A percentile compares a stretch with the other conserved stretches of the same genome.
phyloP scores from a whole-genome alignment of 208 protist species.

The Crithidia thermophila region DNA sequence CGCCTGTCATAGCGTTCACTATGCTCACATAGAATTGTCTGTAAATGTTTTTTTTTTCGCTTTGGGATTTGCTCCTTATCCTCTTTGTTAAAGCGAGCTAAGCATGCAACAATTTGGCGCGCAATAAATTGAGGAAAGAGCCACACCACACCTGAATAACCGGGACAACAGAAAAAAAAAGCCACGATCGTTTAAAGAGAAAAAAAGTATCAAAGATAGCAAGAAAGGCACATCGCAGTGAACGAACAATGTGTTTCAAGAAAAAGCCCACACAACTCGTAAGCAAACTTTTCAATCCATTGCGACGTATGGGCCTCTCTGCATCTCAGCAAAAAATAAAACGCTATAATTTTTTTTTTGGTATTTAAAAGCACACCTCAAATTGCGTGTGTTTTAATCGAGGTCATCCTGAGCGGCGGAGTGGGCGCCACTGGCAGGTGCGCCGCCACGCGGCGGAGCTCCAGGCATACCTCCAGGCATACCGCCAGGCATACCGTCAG shows the following conservation, averaged over 20 bases:
- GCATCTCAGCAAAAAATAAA: too few species aligned
- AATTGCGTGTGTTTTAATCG: conserved; percentile 17
- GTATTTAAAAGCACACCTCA: too few species aligned
- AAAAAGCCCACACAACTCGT: too few species aligned
- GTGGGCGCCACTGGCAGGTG: neutral
- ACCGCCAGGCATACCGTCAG: conserved; percentile 36
- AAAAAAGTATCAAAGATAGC: neutral
- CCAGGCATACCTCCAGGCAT: conserved; percentile 19
- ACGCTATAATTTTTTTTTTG: too few species aligned
- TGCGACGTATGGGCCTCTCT: too few species aligned
- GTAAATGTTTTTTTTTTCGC: neutral
- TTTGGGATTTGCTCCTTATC: too few species aligned
- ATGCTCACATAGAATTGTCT: too few species aligned
- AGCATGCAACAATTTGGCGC: neutral
- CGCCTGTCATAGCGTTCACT: too few species aligned
- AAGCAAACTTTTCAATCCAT: too few species aligned
- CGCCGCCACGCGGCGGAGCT: conserved; percentile 21
- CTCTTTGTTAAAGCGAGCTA: too few species aligned
- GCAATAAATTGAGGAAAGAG: neutral
- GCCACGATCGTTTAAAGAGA: neutral
- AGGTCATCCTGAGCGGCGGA: conserved; percentile 18
- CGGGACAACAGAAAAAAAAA: neutral
- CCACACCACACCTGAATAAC: neutral
- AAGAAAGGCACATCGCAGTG: neutral
- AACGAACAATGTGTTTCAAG: too few species aligned